Evolutionary conservation across 2,329 filamentous ascomycete genomes (phyloP), one percentile per base, ranked within the genome.

Genomic region (Pseudomassariella vexata): DNA sequence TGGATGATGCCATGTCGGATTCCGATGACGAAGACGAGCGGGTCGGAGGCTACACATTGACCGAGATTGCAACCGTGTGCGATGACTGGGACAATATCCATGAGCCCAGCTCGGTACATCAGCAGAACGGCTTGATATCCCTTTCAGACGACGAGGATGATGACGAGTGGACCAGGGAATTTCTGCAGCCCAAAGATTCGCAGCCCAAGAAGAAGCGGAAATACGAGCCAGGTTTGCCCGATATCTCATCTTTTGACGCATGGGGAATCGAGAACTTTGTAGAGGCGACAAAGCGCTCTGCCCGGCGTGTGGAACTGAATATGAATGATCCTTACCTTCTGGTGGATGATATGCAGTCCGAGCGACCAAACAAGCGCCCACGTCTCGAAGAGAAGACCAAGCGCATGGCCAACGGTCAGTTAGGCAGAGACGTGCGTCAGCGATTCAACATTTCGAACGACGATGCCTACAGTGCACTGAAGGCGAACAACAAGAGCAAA

Each of bases 381-480:
- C 70, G 68, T 25, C 47, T 64, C 10, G 66, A 74, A 36, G 62
- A 66, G 31, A 79, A 78, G 40, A 70, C 75, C 42, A 82, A 74
- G 58, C 79, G 73, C 40, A 79, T 79, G 65, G 77, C 74, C 6
- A 82, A 76, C 35, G 77, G 79, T 11, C 82, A 79, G 30, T 63
- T 87, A 24, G 78, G 80, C 3, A 83, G 82, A 34, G 79, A 85
- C 35, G 72, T 95, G 21, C 76, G 76, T 22, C 76, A 82, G 45
- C 81, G 90, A 24, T 98, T 95, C 69, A 96, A 96, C 53, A 85
- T 94, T 37, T 95, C 89, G 19, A 96, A 96, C 42, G 92, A 98
- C 50, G 84, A 92, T 37, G 89, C 89, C 2, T 98, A 98, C 56
- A 89, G 96, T 52, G 78, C 88, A 38, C 74, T 98, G 26, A 96